Conservation (phyloP, 345 rosid genomes). For the Noccaea caerulescens region DNA sequence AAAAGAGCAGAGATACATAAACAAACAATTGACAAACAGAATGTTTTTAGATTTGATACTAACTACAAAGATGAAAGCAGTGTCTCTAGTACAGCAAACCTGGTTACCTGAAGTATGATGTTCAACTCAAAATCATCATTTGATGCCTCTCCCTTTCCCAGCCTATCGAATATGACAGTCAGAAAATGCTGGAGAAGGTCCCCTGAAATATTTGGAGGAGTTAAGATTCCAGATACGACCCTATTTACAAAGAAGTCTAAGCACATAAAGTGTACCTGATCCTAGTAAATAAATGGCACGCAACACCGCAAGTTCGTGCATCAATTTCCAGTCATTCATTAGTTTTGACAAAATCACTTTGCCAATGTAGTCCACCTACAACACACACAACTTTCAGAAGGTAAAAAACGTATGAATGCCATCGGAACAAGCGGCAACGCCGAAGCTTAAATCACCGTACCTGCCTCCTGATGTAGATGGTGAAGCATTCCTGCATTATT, state of each 20-base stretch:
- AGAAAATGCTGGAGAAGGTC: slow-evolving; percentile 95
- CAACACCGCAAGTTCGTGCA: slow-evolving; percentile 95
- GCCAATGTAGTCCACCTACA: slow-evolving; percentile 82
- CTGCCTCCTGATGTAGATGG: slow-evolving; percentile 76
- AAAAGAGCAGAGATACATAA: slow-evolving; percentile 24
- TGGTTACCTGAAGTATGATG: slow-evolving; percentile 78
- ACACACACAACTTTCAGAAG: slow-evolving; percentile 37
- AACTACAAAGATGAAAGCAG: slow-evolving; percentile 14
- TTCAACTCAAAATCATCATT: slow-evolving; percentile 95
- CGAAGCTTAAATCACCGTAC: slow-evolving; percentile 48
- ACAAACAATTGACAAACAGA: neutral
- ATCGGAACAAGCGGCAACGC: slow-evolving; percentile 22
- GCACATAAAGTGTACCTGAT: slow-evolving; percentile 61
- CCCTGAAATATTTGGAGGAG: slow-evolving; percentile 54
- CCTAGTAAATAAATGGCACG: slow-evolving; percentile 97
- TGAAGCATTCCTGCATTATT: slow-evolving; percentile 85
- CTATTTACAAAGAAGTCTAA: slow-evolving; percentile 26
- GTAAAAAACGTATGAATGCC: slow-evolving; percentile 19
- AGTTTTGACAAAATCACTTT: slow-evolving; percentile 74
- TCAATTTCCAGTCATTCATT: slow-evolving; percentile 92
- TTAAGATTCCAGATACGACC: slow-evolving; percentile 18
- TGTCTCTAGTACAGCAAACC: slow-evolving; percentile 20
- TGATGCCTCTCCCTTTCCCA: slow-evolving; percentile 89
- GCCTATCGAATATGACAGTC: slow-evolving; percentile 71
- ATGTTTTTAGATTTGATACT: neutral